These are phyloP conservation scores for Salix caprea DNA, from an alignment of 345 rosid species.

Conservation along the genomic window DNA sequence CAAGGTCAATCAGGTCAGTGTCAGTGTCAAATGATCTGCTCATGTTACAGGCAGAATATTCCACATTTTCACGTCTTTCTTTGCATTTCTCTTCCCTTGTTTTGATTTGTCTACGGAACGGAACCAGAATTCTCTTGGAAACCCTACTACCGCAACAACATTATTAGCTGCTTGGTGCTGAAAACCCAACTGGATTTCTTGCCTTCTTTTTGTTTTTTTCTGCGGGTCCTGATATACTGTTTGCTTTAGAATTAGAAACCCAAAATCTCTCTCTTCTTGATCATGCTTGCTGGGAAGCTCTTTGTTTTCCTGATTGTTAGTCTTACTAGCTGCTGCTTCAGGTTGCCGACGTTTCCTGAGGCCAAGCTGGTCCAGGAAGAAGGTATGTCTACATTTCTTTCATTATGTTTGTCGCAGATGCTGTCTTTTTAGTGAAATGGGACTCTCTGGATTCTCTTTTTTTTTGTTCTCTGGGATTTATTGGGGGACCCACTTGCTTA, in stretches of 20 bases:
- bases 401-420: neutral
- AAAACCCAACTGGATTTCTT: neutral
- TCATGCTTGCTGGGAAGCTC: conserved; percentile 30
- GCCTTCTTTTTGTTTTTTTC: too few species aligned
- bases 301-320: conserved; percentile 32
- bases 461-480: neutral
- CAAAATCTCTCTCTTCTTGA: conserved; percentile 2
- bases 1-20: neutral
- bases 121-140: neutral
- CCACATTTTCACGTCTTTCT: too few species aligned
- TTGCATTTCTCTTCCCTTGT: too few species aligned
- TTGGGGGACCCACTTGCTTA: neutral
- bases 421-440: neutral
- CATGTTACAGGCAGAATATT: neutral
- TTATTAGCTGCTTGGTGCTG: neutral
- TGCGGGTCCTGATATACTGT: neutral
- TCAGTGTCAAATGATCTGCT: neutral
- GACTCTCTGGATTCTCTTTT: neutral
- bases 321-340: conserved; percentile 40
- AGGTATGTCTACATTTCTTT: conserved; percentile 35
- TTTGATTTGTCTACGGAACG: too few species aligned
- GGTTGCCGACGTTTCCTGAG: conserved; percentile 30
- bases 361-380: conserved; percentile 50
- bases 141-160: neutral
- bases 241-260: neutral